phyloP scores from a whole-genome alignment of 1,139 yeast species.

The Debaryomycetaceae sp. region DNA sequence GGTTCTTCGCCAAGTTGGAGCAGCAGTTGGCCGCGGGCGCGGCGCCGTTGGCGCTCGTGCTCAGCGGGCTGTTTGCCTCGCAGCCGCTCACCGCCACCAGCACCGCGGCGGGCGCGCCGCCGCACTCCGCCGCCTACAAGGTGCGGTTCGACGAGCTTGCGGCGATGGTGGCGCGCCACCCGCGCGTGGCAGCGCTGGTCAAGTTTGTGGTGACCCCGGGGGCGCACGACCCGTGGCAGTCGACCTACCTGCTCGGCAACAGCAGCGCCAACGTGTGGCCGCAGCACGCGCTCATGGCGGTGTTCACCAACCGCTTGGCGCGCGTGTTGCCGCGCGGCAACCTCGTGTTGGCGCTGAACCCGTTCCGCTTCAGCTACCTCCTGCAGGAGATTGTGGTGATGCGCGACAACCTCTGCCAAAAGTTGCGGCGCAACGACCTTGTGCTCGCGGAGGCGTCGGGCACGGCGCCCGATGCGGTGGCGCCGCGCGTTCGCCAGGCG shows the following conservation, averaged over 20 bases:
- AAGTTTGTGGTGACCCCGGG: constrained; percentile 79
- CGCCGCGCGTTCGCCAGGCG: constrained; percentile 54
- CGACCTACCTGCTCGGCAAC: constrained; percentile 61
- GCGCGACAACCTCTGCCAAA: constrained; percentile 67
- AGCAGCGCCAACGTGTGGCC: constrained; percentile 66
- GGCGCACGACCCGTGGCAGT: constrained; percentile 89
- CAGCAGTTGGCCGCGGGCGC: constrained; percentile 26
- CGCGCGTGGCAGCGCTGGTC: constrained; percentile 26
- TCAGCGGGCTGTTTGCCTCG: constrained; percentile 61
- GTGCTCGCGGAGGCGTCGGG: constrained; percentile 34
- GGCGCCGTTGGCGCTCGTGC: constrained; percentile 52
- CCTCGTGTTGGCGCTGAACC: constrained; percentile 61
- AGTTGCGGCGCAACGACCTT: constrained; percentile 68
- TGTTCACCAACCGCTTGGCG: constrained; percentile 65
- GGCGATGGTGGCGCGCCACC: constrained; percentile 34
- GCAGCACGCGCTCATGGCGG: constrained; percentile 60
- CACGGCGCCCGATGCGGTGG: constrained; percentile 17
- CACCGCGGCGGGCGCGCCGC: constrained; percentile 36
- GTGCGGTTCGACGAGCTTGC: constrained; percentile 73
- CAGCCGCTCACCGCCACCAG: constrained; percentile 52
- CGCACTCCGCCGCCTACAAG: constrained; percentile 56
- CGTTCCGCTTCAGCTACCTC: constrained; percentile 69
- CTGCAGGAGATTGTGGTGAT: constrained; percentile 77
- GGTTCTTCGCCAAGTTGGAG: constrained; percentile 50
- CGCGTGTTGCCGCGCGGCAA: constrained; percentile 60